Base-by-base conservation (phyloP, 2,329 filamentous ascomycete species). In the Colletotrichum lini region DNA sequence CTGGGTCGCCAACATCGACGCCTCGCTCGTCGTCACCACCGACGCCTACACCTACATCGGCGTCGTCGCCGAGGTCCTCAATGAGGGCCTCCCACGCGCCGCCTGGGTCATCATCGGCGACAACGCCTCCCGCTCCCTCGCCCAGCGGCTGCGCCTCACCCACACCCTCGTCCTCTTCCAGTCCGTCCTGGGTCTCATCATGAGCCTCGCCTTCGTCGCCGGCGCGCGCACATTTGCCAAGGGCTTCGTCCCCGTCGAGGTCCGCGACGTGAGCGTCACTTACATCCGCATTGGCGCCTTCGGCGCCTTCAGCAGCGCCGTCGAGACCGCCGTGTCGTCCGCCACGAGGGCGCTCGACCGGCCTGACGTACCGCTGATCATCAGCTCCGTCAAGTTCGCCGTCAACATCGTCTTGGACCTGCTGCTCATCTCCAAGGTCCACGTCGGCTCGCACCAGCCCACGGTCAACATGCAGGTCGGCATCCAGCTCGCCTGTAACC, bases 81-180 rank as follows among this genome's bases (percentile, higher is more conserved):
- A 94, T 74, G 92, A 94, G 77, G 92, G 92, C 0, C 87, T 94
- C 0, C 92, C 92, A 0, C 85, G 92, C 30, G 89, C 91, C 0
- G 86, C 91, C 0, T 94, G 90, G 88, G 84, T 91, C 8, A 86
- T 93, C 67, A 93, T 94, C 68, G 91, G 90, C 9, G 91, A 94
- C 79, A 86, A 85, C 38, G 80, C 87, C 0, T 89, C 86, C 0
- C 86, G 90, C 1, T 82, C 82, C 0, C 77, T 86, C 0, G 70
- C 80, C 0, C 83, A 87, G 15, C 85, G 92, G 0, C 80, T 93
- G 2, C 81, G 84, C 4, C 84, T 94, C 2, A 85, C 91, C 0
- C 86, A 93, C 72, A 93, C 91, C 0, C 82, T 93, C 2, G 82
- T 93, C 3, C 80, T 90, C 15, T 86, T 91, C 73, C 92, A 94